These are phyloP conservation scores for Guyanaporus albipodus DNA, from an alignment of 768 basidiomycete species.

Conservation along the genomic window DNA sequence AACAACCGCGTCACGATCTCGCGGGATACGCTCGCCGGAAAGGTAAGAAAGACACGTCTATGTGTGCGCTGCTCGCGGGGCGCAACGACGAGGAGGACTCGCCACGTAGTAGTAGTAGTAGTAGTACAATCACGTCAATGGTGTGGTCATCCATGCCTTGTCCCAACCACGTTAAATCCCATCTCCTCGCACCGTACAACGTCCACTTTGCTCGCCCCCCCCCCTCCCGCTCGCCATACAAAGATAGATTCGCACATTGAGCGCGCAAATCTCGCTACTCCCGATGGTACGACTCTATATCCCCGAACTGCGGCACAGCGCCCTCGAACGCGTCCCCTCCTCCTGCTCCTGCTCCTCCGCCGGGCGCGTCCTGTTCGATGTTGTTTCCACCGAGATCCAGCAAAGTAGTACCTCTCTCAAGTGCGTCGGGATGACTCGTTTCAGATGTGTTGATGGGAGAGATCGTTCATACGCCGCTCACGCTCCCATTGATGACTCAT, in stretches of 20 bases:
- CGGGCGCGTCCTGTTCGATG: no score
- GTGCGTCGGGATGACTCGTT: slow-evolving; percentile 20
- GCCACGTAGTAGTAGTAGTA: not conserved
- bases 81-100: not conserved
- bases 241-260: slow-evolving; percentile 15
- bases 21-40: slow-evolving; percentile 16
- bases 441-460: slow-evolving; percentile 10
- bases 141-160: slow-evolving; percentile 38
- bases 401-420: slow-evolving; percentile 8
- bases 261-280: slow-evolving; percentile 9
- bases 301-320: no score
- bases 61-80: not conserved
- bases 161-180: slow-evolving; percentile 18
- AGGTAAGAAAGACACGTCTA: no score
- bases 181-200: slow-evolving; percentile 8
- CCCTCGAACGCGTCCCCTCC: slow-evolving; percentile 5
- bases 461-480: slow-evolving; percentile 12
- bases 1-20: slow-evolving; percentile 17
- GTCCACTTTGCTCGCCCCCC: not conserved
- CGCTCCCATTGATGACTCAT: slow-evolving; percentile 8
- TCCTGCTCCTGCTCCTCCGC: slow-evolving; percentile 2
- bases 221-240: slow-evolving; percentile 6
- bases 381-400: slow-evolving; percentile 3
- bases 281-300: no score
- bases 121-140: slow-evolving; percentile 22